Conservation (phyloP, 257 asterid species). For the Nicotiana paniculata region DNA sequence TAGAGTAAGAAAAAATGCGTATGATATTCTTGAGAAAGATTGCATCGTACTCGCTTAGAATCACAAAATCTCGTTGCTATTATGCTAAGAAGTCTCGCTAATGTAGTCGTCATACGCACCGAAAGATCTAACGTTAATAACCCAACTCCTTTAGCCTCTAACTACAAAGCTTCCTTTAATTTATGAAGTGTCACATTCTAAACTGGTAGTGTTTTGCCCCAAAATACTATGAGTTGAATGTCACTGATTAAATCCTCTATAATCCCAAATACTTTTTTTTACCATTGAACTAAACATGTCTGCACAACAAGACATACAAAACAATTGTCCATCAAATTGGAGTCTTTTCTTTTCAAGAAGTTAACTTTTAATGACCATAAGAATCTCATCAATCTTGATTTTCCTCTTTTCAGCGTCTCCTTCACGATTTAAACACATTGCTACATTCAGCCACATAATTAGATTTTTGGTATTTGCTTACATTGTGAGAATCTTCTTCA, state of each 20-base stretch:
- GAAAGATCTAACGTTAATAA: no score
- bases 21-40: no score
- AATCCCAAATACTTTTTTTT: conserved; percentile 4
- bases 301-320: conserved; percentile 19
- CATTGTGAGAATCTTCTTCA: no score
- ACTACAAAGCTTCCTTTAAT: conserved; percentile 14
- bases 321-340: conserved; percentile 1
- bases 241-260: conserved; percentile 9
- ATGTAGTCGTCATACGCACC: no score
- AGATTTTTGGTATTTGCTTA: no score
- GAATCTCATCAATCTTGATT: neutral
- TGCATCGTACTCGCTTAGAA: no score
- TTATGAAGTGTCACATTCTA: conserved; percentile 13
- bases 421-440: no score
- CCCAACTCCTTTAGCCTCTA: conserved; percentile 11
- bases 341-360: conserved; percentile 1
- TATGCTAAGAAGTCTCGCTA: no score
- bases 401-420: no score
- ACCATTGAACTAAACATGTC: conserved; percentile 17
- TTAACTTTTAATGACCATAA: neutral
- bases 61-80: no score
- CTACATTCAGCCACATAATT: no score
- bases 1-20: no score
- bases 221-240: neutral
- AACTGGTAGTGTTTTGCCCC: neutral